Base-by-base conservation (phyloP, 2,329 filamentous ascomycete genomes). In the Hirsutella thompsonii region DNA sequence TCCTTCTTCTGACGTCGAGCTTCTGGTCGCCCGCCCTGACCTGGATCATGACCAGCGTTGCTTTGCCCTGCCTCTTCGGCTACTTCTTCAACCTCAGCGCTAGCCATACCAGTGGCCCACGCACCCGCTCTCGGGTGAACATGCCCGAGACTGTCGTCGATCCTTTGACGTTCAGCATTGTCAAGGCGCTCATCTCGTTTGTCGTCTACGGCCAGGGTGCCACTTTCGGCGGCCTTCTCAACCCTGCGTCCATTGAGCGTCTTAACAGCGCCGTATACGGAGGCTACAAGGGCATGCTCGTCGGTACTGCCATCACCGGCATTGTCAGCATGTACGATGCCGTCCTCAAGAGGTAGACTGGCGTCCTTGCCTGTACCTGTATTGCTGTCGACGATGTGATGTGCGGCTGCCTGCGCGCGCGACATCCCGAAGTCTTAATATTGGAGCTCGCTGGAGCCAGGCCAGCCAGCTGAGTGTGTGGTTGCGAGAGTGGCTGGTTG, bases 71-170 rank as follows among this genome's bases (percentile, higher is more conserved):
- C 38, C 46, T 83, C 26, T 69, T 79, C 34, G 86, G 84, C 20
- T 96, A 92, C 67, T 94, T 95, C 59, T 83, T 94, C 74, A 96
- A 96, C 62, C 62, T 95, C 54, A 85, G 80, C 32, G 65, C 69
- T 38, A 72, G 67, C 52, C 66, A 58, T 52, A 60, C 58, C 55
- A 49, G 48, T 52, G 56, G 50, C 44, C 56, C 52, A 35, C 64
- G 67, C 47, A 68, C 66, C 49, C 69, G 68, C 55, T 56, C 55
- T 39, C 57, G 57, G 41, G 49, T 58, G 40, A 53, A 58, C 19
- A 57, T 63, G 28, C 57, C 63, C 32, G 72, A 76, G 47, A 79
- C 81, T 48, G 65, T 70, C 5, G 78, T 90, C 48, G 92, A 98
- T 58, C 89, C 89, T 4, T 66, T 96, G 55, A 83, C 81, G 19